Evolutionary conservation across 805 yeast species (phyloP), one percentile per base, ranked within the genome.

Genomic region (Pichia ethanolica): DNA sequence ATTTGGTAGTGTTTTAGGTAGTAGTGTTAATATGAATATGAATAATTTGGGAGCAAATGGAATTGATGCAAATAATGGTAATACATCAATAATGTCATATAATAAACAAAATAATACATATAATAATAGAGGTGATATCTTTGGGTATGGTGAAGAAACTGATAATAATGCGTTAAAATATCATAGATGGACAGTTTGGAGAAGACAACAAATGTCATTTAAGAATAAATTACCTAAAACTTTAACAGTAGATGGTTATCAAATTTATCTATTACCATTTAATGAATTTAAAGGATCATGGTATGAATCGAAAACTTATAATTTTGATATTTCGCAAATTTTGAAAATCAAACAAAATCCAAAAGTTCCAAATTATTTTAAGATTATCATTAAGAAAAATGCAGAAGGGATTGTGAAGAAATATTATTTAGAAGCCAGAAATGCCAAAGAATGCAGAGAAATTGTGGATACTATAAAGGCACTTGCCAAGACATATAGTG

Each of bases 221-320:
- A 79, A 86, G 51, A 81, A 81, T 50, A 75, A 89, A 47, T 87
- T 87, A 53, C 95, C 89, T 58, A 79, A 93, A 58, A 79, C 89
- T 0, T 71, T 91, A 34, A 89, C 93, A 1, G 79, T 91, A 37
- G 98, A 91, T 65, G 98, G 97, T n/a, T 96, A 89, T 58, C 89
- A 89, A 59, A 79, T 91, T 12, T 91, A 90, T 59, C 78, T 91
- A 44, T 79, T 88, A 59, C 97, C 97, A 0, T 83, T 89, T 7
- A 89, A 86, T 57, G 91, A 87, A 51, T 74, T 79, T 50, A 78
- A 66, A 45, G 69, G 69, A 20, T 60, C 77, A 56, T 79, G 88
- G 77, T 79, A 85, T 58, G 93, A 63, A 7, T 62, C 85, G 56
- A 90, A 90, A 61, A 90, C 96, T 0, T 81, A 89, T 13, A 84